These are phyloP conservation scores for Chara braunii DNA, from an alignment of 139 green algal species.

Conservation along the genomic window DNA sequence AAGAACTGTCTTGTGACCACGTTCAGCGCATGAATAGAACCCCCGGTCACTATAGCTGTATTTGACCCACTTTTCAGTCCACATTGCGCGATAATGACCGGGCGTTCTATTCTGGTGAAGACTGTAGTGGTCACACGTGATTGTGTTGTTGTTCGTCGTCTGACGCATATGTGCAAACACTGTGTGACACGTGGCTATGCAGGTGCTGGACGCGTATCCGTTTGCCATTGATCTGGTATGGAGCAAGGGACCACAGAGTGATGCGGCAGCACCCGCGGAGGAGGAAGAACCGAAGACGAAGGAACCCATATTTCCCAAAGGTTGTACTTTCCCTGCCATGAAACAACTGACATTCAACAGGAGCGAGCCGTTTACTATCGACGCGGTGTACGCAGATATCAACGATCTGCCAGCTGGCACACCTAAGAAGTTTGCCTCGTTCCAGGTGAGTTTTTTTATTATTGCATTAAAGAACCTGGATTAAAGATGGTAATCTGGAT, in stretches of 20 bases:
- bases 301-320: slow-evolving; percentile 31
- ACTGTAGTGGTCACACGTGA: no score
- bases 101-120: no score
- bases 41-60: no score
- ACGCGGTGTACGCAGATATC: slow-evolving; percentile 57
- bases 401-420: slow-evolving; percentile 47
- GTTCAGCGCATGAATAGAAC: no score
- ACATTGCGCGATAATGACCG: no score
- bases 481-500: no score
- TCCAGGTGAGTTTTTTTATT: slow-evolving; percentile 27
- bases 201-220: slow-evolving; percentile 76
- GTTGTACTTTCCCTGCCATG: slow-evolving; percentile 61
- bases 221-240: slow-evolving; percentile 75
- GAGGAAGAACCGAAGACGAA: slow-evolving; percentile 24
- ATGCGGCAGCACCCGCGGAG: slow-evolving; percentile 13
- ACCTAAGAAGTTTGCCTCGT: slow-evolving; percentile 45
- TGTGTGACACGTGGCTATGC: no score
- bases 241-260: slow-evolving; percentile 52
- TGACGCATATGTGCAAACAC: no score
- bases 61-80: no score
- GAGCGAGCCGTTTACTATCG: slow-evolving; percentile 66
- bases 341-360: slow-evolving; percentile 91
- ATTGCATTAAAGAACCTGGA: neutral
- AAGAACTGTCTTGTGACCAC: no score
- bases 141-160: neutral